Evolutionary conservation across 768 basidiomycete genomes (phyloP).

Genomic region (Leccinum barrowsii): DNA sequence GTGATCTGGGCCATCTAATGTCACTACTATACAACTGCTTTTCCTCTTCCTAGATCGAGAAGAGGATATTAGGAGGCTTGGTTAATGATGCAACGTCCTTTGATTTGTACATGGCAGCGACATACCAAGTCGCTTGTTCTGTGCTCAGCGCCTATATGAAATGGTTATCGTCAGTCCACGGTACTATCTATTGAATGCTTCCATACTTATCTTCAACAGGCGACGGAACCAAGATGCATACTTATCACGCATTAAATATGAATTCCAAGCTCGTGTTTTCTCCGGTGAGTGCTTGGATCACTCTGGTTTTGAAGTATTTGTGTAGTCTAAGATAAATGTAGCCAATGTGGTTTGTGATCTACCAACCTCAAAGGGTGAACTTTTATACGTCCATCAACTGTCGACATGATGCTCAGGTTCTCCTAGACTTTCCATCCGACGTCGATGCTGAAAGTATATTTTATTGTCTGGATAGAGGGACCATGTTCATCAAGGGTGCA

Average conservation of each 20-base stretch:
- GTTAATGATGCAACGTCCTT: neutral
- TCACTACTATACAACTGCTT: neutral
- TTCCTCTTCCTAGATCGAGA: conserved; percentile 20
- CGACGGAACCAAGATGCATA: conserved; percentile 3
- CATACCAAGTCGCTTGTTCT: conserved; percentile 15
- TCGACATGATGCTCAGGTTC: neutral
- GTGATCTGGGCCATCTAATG: neutral
- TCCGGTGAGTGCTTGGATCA: conserved; percentile 4
- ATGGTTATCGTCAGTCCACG: conserved; percentile 17
- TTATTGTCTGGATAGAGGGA: conserved; percentile 8
- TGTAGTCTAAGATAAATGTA: neutral
- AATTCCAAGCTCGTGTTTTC: conserved; percentile 20
- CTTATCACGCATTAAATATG: conserved; percentile 18
- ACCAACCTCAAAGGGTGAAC: conserved; percentile 20
- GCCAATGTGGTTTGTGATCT: conserved; percentile 20
- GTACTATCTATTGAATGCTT: neutral
- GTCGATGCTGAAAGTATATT: conserved; percentile 1
- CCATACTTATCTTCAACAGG: neutral
- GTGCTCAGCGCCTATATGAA: conserved; percentile 13
- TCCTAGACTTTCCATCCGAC: conserved; percentile 4
- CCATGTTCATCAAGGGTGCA: conserved; percentile 5
- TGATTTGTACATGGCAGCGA: conserved; percentile 12
- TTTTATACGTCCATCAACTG: neutral
- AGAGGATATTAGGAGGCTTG: conserved; percentile 4
- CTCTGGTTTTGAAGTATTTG: neutral